Evolutionary conservation across 1,284 basidiomycete genomes (phyloP).

Genomic region (Porphyrellus sp.): DNA sequence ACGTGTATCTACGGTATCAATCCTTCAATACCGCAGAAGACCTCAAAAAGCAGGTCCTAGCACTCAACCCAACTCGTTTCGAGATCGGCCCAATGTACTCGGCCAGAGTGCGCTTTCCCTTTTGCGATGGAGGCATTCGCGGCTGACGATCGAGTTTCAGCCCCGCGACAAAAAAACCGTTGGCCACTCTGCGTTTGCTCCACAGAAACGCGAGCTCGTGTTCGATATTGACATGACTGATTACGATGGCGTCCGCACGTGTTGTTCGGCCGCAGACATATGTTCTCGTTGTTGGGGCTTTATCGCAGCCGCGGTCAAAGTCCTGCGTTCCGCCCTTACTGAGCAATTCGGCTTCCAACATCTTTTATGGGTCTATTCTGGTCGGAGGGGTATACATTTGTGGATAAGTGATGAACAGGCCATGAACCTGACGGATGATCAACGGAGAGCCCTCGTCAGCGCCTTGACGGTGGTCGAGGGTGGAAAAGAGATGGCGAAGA

Average conservation of each 20-base stretch:
- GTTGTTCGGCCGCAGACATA: constrained; percentile 90
- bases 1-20: constrained; percentile 94
- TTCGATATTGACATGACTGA: constrained; percentile 99
- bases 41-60: constrained; percentile 86
- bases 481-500: constrained; percentile 80
- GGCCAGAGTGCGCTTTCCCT: constrained; percentile 60
- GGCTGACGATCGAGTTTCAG: constrained; percentile 40
- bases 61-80: constrained; percentile 86
- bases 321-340: constrained; percentile 78
- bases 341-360: constrained; percentile 82
- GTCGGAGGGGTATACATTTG: constrained; percentile 95
- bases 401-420: constrained; percentile 95
- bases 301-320: constrained; percentile 89
- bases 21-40: constrained; percentile 86
- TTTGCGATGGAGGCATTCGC: constrained; percentile 3
- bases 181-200: constrained; percentile 71
- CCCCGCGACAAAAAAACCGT: constrained; percentile 90
- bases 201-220: constrained; percentile 87
- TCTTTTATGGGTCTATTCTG: constrained; percentile 98
- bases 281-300: constrained; percentile 94
- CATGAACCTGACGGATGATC: constrained; percentile 87
- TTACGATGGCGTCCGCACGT: constrained; percentile 95
- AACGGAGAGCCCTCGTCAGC: constrained; percentile 81
- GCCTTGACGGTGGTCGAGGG: constrained; percentile 88
- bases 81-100: constrained; percentile 97